Base-by-base conservation (phyloP, 495 filamentous ascomycete species). In the Pseudoneurospora amorphoporcata region DNA sequence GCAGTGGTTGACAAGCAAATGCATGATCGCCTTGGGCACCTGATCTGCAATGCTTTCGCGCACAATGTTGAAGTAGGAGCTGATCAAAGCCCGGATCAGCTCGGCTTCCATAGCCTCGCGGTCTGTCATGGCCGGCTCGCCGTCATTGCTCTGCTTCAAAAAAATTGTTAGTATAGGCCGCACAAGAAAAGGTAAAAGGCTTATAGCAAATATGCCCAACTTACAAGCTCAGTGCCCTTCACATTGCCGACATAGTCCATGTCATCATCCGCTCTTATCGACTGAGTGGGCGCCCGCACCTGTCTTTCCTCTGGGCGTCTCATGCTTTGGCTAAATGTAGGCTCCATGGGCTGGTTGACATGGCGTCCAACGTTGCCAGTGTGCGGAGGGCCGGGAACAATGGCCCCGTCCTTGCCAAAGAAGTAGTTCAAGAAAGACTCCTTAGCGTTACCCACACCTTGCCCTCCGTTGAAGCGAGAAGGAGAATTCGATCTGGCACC, bases 391-490 rank as follows among this genome's bases (percentile, higher is more conserved):
- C 77, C 74, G 4, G 81, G 75, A 68, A 87, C 87, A 47, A 86
- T 76, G 4, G 85, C 83, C 14, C 92, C 93, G 74, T 98, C 95
- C 75, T 98, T 97, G 69, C 95, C 94, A 77, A 99, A 99, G 84
- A 99, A 99, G 79, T 98, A 99, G 80, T 94, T 98, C 70, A 99
- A 81, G 84, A 99, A 99, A 0, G 94, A 95, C 82, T 98, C 96
- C 47, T 90, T 89, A 53, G 86, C 83, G 68, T 76, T 80, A 38
- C 86, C 86, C 73, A 79, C 41, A 3, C 78, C 77, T 71, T 85
- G 85, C 16, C 79, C 79, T 65, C 53, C 53, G 77, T 85, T 84
- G 68, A 90, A 90, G 71, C 85, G 84, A 9, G 87, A 84, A 37
- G 92, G 91, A 32, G 92, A 90, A 69, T 83, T 81, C 23, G 89